Base-by-base conservation (phyloP, 208 protist genomes). In the Strigomonas culicis region DNA sequence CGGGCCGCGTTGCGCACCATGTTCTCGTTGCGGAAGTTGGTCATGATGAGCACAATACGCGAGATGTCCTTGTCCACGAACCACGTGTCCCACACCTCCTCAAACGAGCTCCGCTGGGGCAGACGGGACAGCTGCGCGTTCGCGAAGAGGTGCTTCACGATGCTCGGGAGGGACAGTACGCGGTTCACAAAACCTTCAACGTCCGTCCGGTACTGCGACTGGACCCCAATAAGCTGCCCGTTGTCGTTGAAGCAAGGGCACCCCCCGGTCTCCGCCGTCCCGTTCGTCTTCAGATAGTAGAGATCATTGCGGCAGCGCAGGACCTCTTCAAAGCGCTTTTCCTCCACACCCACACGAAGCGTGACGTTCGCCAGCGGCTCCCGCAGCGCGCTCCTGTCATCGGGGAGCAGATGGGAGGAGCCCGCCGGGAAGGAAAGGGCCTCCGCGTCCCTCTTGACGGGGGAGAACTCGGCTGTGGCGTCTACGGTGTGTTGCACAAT, bases 61-160 rank as follows among this genome's bases (percentile, higher is more conserved):
- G 87, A 69, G 43, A 90, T 72, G 70, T 96, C 86, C 63, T 84
- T 81, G 10, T 84, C 65, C 1, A 87, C 47, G 66, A 88, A 92
- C 90, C 92, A 97, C 30, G 90, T 95, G 57, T 76, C 78, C 92
- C 92, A 97, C 24, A 95, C 71, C n/a, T 92, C 84, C 21, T 88
- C 70, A 59, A 90, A 91, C 1, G 72, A 75, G 24, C 76, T 31
- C 1, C 82, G 44, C 49, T 92, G 71, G n/a, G 86, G 66, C 34
- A 97, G 77, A n/a, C 66, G 61, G 4, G 61, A 32, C 44, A 97
- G 78, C 76, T 94, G 79, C 64, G 74, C 68, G 55, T 94, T 95
- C 22, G 84, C 88, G 63, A 97, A 97, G 21, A 95, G 76, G 55
- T 97, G 92, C 69, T 88, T 85, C 63, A 97, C 88, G 55, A 97